phyloP scores from a whole-genome alignment of 116 monocot species.

The Iris pallida region DNA sequence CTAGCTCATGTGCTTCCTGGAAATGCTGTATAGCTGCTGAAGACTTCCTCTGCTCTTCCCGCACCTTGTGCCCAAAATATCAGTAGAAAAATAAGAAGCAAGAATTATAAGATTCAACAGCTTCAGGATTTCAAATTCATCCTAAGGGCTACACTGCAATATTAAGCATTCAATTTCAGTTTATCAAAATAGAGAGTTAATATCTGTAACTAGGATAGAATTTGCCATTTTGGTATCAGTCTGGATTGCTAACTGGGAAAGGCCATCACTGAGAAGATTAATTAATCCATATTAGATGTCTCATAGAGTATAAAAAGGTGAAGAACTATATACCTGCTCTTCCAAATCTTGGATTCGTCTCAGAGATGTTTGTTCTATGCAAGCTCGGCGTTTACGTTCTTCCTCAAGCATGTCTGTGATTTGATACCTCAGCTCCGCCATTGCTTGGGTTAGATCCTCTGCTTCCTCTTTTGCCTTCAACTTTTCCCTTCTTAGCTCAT shows the following conservation, averaged over 20 bases:
- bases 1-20: conserved; percentile 34
- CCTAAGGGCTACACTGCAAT: too few relatives aligned
- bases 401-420: conserved; percentile 85
- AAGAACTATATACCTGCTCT: conserved; percentile 40
- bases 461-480: conserved; percentile 85
- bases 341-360: conserved; percentile 74
- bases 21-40: conserved; percentile 18
- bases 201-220: too few relatives aligned
- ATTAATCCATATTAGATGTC: not conserved
- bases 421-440: conserved; percentile 93
- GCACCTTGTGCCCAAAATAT: conserved; percentile 24
- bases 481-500: conserved; percentile 74
- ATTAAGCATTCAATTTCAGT: too few relatives aligned
- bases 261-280: not conserved
- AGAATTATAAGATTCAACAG: too few relatives aligned
- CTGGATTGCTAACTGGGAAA: not conserved
- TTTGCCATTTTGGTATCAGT: not conserved
- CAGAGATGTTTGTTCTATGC: conserved; percentile 72
- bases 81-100: too few relatives aligned
- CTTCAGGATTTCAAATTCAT: too few relatives aligned
- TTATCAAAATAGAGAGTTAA: too few relatives aligned
- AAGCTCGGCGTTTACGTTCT: conserved; percentile 78
- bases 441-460: conserved; percentile 88
- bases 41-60: conserved; percentile 38
- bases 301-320: not conserved